A percentile compares a stretch with the other conserved stretches of the same genome.
phyloP scores from a whole-genome alignment of 2,329 filamentous ascomycete species.

The Lachnellula suecica region DNA sequence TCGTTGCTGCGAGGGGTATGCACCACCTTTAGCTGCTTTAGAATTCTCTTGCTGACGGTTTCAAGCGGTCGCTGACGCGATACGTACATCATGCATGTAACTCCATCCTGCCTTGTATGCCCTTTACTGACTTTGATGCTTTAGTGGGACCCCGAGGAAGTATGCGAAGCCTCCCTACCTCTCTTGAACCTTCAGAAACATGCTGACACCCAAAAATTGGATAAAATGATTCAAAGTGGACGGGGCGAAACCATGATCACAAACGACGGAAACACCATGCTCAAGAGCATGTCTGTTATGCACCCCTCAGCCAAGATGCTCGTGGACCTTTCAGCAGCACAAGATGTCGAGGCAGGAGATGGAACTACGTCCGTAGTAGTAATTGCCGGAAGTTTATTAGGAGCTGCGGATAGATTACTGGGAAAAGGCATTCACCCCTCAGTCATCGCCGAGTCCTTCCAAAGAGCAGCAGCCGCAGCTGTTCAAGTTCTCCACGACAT shows the following conservation, averaged over 20 bases:
- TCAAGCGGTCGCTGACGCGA: constrained; percentile 91
- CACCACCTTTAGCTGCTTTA: constrained; percentile 7
- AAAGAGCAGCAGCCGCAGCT: constrained; percentile 85
- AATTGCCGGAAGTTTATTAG: constrained; percentile 91
- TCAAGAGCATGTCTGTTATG: constrained; percentile 98
- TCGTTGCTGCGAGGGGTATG: constrained; percentile 91
- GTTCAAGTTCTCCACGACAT: constrained; percentile 92
- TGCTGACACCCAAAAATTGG: constrained; percentile 20
- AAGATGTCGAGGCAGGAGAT: constrained; percentile 97
- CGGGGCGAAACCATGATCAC: constrained; percentile 81
- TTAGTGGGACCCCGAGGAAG: constrained; percentile 91
- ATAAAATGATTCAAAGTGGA: constrained; percentile 74
- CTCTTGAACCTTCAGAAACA: neutral
- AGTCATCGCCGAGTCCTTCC: constrained; percentile 96
- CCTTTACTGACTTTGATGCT: too few relatives aligned
- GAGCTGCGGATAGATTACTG: constrained; percentile 87
- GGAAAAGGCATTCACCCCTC: constrained; percentile 95
- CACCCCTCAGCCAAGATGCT: constrained; percentile 99
- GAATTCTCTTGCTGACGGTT: constrained; percentile 24
- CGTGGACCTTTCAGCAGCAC: constrained; percentile 92
- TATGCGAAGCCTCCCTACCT: constrained; percentile 10
- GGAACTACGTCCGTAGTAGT: constrained; percentile 98
- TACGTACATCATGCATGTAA: too few relatives aligned
- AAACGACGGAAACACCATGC: constrained; percentile 99
- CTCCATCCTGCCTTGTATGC: too few relatives aligned